Evolutionary conservation across 1,284 basidiomycete species (phyloP).

Genomic region (Mycena citricolor): DNA sequence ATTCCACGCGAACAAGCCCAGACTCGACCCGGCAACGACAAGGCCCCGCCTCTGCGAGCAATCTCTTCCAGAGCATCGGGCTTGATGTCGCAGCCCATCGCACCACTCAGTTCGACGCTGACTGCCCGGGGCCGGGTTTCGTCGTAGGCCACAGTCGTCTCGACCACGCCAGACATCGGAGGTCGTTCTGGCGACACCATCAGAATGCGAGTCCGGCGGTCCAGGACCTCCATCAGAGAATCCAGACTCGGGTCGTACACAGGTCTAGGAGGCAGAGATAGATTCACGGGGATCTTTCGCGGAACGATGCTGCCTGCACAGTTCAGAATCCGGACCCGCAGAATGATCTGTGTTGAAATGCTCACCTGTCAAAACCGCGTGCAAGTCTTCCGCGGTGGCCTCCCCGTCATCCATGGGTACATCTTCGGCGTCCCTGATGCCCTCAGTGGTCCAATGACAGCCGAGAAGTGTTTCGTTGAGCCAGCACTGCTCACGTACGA

Average conservation of each 20-base stretch:
- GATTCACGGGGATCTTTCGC: constrained; percentile 60
- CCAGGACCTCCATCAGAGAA: constrained; percentile 33
- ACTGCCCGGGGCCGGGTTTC: constrained; percentile 51
- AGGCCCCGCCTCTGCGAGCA: constrained; percentile 48
- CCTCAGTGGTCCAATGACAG: constrained; percentile 60
- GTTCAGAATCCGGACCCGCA: background rate
- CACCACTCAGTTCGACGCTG: constrained; percentile 52
- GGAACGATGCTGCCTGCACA: constrained; percentile 48
- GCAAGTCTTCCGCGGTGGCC: constrained; percentile 52
- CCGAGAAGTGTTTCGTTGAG: constrained; percentile 62
- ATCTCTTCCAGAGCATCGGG: constrained; percentile 49
- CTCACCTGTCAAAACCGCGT: constrained; percentile 55
- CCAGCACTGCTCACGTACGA: constrained; percentile 79
- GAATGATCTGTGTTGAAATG: constrained; percentile 1
- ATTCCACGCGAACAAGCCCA: constrained; percentile 39
- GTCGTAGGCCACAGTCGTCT: constrained; percentile 54
- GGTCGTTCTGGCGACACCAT: constrained; percentile 60
- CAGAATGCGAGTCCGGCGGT: constrained; percentile 42
- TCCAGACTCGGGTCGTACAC: constrained; percentile 46
- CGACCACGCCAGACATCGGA: constrained; percentile 59
- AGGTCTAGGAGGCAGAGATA: constrained; percentile 47
- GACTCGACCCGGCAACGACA: constrained; percentile 46
- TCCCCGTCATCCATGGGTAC: constrained; percentile 32
- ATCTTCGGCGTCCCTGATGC: constrained; percentile 31
- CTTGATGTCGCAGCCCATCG: constrained; percentile 54